phyloP scores from a whole-genome alignment of 2,329 filamentous ascomycete species.

The Fusarium miscanthi region DNA sequence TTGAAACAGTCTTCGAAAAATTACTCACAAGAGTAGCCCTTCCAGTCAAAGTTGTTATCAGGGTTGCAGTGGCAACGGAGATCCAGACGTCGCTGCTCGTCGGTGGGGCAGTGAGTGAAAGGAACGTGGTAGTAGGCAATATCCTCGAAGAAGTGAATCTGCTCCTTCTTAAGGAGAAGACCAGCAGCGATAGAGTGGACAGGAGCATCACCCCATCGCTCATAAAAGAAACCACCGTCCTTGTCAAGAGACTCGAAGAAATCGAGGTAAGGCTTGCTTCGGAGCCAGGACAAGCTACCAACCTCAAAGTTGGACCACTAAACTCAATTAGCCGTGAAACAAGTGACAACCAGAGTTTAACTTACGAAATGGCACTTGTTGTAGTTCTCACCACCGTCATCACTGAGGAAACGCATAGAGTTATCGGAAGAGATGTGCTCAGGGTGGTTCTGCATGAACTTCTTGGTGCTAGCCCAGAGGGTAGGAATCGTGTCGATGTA shows the following conservation, averaged over 20 bases:
- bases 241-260: constrained; percentile 89
- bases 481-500: constrained; percentile 97
- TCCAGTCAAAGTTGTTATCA: constrained; percentile 99
- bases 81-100: constrained; percentile 83
- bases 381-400: constrained; percentile 91
- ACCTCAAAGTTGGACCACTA: constrained; percentile 99
- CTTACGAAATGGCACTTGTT: constrained; percentile 97
- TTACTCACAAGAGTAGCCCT: constrained; percentile 90
- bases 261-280: constrained; percentile 87
- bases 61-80: constrained; percentile 96
- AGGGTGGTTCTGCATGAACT: constrained; percentile 90
- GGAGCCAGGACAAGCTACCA: constrained; percentile 92
- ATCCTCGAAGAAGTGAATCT: constrained; percentile 99
- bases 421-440: constrained; percentile 88
- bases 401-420: constrained; percentile 89
- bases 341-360: too few relatives aligned
- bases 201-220: constrained; percentile 97
- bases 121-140: constrained; percentile 98
- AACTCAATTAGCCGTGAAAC: constrained; percentile 39
- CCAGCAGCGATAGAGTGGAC: constrained; percentile 97
- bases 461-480: constrained; percentile 94
- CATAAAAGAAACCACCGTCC: constrained; percentile 98
- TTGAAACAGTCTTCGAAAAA: not conserved
- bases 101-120: constrained; percentile 96
- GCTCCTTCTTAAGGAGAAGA: constrained; percentile 87